Conservation (phyloP, 148 eudicot genomes). For the Rhododendron williamsianum region DNA sequence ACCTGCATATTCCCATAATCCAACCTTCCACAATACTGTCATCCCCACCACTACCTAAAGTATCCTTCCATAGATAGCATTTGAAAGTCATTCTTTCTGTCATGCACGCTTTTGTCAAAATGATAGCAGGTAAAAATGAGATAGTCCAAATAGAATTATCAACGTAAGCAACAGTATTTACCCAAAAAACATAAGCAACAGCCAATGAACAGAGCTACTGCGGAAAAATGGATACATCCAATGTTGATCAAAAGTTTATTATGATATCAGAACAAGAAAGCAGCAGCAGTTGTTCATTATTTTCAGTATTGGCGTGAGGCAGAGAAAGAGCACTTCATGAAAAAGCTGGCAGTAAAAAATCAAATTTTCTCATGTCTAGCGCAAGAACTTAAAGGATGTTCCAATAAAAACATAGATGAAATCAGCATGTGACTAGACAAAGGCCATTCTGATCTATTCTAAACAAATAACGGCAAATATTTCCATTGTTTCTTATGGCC, state of each 20-base stretch:
- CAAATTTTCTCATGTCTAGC: neutral
- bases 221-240: neutral
- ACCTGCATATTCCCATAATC: neutral
- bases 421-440: neutral
- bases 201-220: neutral
- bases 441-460: neutral
- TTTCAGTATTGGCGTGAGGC: neutral
- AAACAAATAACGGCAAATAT: neutral
- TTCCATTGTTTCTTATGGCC: neutral
- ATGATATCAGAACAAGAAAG: neutral
- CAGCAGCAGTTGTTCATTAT: neutral
- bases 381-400: neutral
- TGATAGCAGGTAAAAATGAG: neutral
- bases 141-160: neutral
- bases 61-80: neutral
- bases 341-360: neutral
- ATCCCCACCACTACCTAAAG: neutral
- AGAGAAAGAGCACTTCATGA: neutral
- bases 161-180: neutral
- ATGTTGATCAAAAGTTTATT: neutral
- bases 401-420: neutral
- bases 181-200: neutral
- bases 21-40: neutral
- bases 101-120: neutral
- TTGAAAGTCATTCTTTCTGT: neutral